Evolutionary conservation across 495 filamentous ascomycete species (phyloP).

Genomic region (Xylaria grammica): DNA sequence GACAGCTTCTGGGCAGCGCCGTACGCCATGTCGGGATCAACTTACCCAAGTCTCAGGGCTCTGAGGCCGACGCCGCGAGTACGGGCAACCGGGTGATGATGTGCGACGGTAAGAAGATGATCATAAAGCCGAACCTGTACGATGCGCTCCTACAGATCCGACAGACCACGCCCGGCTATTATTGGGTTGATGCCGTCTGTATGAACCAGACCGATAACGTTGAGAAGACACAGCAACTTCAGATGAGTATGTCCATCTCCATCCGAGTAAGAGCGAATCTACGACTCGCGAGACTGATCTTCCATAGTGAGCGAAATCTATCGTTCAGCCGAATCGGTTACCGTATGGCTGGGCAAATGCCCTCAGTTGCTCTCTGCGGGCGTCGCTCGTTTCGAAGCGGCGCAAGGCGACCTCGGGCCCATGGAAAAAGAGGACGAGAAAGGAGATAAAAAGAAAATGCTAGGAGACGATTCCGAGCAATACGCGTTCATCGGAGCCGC

Average conservation of each 20-base stretch:
- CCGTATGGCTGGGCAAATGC: neutral
- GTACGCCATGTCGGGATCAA: neutral
- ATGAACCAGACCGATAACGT: constrained; percentile 28
- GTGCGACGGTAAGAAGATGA: constrained; percentile 1
- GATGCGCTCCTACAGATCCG: constrained; percentile 1
- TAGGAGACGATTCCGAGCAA: neutral
- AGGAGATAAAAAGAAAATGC: neutral
- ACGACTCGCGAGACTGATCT: neutral
- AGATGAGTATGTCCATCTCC: constrained; percentile 2
- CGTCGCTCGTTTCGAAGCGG: neutral
- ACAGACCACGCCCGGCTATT: neutral
- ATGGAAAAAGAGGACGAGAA: neutral
- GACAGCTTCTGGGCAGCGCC: neutral
- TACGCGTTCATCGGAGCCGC: neutral
- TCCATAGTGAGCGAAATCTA: neutral
- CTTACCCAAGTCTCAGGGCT: neutral
- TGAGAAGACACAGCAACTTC: constrained; percentile 22
- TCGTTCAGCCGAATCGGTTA: neutral
- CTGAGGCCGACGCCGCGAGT: neutral
- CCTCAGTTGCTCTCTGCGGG: neutral
- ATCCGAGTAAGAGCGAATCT: neutral
- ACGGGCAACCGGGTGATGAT: neutral
- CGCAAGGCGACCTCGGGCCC: neutral
- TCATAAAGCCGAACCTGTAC: constrained; percentile 6
- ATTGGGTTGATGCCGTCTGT: constrained; percentile 32